Evolutionary conservation across 257 asterid species (phyloP).

Genomic region (Osmanthus fragrans): DNA sequence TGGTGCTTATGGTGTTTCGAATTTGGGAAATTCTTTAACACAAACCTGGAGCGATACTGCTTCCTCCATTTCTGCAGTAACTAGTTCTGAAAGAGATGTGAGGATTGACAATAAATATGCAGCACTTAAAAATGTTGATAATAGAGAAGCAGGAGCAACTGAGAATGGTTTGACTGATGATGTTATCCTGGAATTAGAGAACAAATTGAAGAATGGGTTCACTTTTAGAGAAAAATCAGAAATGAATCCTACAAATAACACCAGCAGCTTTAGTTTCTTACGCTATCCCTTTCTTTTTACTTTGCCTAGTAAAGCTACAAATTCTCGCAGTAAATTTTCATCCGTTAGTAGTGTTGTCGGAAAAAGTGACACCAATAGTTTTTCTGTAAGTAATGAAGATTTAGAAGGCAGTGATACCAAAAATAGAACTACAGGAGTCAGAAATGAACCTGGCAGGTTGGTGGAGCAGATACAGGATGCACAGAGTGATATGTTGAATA

Average conservation of each 20-base stretch:
- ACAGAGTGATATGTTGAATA: slow-evolving; percentile 34
- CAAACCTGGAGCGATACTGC: slow-evolving; percentile 27
- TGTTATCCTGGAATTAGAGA: slow-evolving; percentile 33
- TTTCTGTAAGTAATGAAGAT: slow-evolving; percentile 30
- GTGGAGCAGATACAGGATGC: slow-evolving; percentile 42
- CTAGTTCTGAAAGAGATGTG: slow-evolving; percentile 34
- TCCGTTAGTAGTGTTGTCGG: slow-evolving; percentile 26
- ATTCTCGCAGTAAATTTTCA: slow-evolving; percentile 36
- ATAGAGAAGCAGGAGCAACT: slow-evolving; percentile 35
- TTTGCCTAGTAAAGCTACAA: slow-evolving; percentile 34
- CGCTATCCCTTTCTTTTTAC: slow-evolving; percentile 57
- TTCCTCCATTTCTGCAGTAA: slow-evolving; percentile 27
- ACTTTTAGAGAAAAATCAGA: slow-evolving; percentile 37
- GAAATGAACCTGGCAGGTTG: slow-evolving; percentile 31
- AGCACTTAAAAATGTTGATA: slow-evolving; percentile 15
- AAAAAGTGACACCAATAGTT: slow-evolving; percentile 18
- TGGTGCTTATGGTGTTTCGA: slow-evolving; percentile 34
- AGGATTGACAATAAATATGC: slow-evolving; percentile 15
- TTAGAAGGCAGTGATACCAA: slow-evolving; percentile 33
- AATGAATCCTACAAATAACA: slow-evolving; percentile 37
- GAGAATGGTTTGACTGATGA: slow-evolving; percentile 34
- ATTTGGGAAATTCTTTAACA: slow-evolving; percentile 30
- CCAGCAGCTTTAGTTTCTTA: slow-evolving; percentile 26
- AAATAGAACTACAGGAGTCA: slow-evolving; percentile 33
- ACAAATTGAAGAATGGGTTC: slow-evolving; percentile 30